These are phyloP conservation scores for Misopates orontium DNA, from an alignment of 257 asterid genomes.

Conservation along the genomic window DNA sequence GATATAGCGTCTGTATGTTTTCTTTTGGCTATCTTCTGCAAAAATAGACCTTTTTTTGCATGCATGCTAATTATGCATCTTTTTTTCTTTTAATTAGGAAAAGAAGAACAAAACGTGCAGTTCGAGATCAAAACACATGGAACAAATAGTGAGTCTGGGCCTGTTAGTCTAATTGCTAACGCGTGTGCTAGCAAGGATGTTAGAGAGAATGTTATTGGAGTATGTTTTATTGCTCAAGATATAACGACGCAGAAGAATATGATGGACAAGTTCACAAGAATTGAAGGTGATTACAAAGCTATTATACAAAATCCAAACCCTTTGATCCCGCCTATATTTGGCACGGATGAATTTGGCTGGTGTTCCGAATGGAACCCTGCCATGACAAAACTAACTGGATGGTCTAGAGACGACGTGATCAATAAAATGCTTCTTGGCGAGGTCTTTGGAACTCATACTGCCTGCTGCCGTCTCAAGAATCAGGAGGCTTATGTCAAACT, in stretches of 20 bases:
- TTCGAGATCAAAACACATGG: slow-evolving; percentile 82
- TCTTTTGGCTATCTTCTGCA: neutral
- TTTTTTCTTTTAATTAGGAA: slow-evolving; percentile 45
- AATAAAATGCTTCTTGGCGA: slow-evolving; percentile 90
- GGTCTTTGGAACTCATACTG: slow-evolving; percentile 65
- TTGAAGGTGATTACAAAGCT: slow-evolving; percentile 88
- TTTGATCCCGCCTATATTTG: slow-evolving; percentile 89
- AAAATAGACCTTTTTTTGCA: neutral
- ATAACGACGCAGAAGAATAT: slow-evolving; percentile 79
- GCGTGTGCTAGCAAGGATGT: slow-evolving; percentile 95
- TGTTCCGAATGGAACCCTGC: slow-evolving; percentile 98
- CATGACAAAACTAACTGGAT: slow-evolving; percentile 77
- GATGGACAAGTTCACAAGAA: slow-evolving; percentile 93
- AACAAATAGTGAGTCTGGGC: slow-evolving; percentile 54
- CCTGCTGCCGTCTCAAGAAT: slow-evolving; percentile 78
- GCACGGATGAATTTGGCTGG: slow-evolving; percentile 93
- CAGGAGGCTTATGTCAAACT: slow-evolving; percentile 82
- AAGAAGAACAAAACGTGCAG: slow-evolving; percentile 78
- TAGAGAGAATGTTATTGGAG: slow-evolving; percentile 80
- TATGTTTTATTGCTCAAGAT: slow-evolving; percentile 92
- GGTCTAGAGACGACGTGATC: slow-evolving; percentile 70
- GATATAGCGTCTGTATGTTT: too few relatives aligned
- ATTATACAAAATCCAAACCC: slow-evolving; percentile 90
- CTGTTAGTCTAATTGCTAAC: slow-evolving; percentile 76
- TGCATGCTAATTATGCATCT: neutral